A percentile compares a stretch with the other conserved stretches of the same genome.
Evolutionary conservation across 108 stramenopile genomes (phyloP).

Genomic region (Cyclostephanos tholiformis): DNA sequence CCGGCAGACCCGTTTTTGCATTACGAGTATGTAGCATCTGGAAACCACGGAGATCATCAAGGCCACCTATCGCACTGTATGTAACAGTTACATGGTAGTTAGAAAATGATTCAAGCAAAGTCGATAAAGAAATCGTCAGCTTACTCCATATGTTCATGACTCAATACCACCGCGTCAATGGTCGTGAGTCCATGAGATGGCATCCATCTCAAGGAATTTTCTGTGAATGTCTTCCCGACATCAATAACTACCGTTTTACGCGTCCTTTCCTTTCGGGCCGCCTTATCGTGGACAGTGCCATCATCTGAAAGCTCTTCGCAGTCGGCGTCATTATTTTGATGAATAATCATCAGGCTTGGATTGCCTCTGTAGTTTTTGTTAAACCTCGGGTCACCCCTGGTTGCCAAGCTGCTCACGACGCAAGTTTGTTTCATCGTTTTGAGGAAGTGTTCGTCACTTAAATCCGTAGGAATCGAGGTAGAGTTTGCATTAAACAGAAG

Average conservation of each 20-base stretch:
- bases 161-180: conserved; percentile 79
- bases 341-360: conserved; percentile 71
- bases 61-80: conserved; percentile 67
- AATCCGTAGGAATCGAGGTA: conserved; percentile 17
- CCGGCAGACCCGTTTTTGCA: conserved; percentile 33
- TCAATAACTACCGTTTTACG: conserved; percentile 75
- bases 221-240: conserved; percentile 90
- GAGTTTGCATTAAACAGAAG: conserved; percentile 55
- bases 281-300: conserved; percentile 15
- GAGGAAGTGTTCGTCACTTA: conserved; percentile 18
- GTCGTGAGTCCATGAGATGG: conserved; percentile 56
- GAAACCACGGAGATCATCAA: conserved; percentile 86
- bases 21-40: conserved; percentile 46
- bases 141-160: conserved; percentile 82
- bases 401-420: conserved; percentile 61
- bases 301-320: conserved; percentile 22
- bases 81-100: background rate
- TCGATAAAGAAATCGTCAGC: background rate
- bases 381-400: conserved; percentile 69
- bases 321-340: conserved; percentile 43
- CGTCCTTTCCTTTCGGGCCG: background rate
- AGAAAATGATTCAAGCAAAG: background rate
- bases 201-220: conserved; percentile 80
- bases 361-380: conserved; percentile 89
- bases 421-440: conserved; percentile 41